A percentile compares a stretch with the other conserved stretches of the same genome.
phyloP scores from a whole-genome alignment of 2,329 filamentous ascomycete species.

The Fusarium fujikuroi region DNA sequence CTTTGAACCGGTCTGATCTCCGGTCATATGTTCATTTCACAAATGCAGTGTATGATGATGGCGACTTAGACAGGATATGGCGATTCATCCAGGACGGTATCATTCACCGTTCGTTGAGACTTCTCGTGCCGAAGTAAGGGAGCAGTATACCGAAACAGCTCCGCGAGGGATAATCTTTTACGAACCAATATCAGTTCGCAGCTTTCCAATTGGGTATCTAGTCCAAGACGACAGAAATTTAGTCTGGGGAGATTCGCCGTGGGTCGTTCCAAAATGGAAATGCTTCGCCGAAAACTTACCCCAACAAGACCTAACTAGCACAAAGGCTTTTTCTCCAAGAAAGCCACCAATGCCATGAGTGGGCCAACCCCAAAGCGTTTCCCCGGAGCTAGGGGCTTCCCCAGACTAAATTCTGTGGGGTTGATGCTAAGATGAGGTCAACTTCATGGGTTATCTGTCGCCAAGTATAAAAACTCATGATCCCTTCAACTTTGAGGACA shows the following conservation, averaged over 20 bases:
- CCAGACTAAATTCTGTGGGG: background rate
- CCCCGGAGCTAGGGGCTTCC: background rate
- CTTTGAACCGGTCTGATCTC: accelerated
- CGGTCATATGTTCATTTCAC: accelerated
- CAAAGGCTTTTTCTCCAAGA: background rate
- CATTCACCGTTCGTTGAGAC: background rate
- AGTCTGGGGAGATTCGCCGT: background rate
- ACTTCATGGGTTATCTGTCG: accelerated
- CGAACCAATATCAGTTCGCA: background rate
- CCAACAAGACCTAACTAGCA: background rate
- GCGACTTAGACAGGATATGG: background rate
- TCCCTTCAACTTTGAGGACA: accelerated
- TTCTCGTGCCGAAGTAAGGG: background rate
- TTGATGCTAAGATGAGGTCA: background rate
- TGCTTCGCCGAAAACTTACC: background rate
- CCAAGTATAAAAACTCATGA: background rate
- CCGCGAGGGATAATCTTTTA: background rate
- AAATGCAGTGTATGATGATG: background rate
- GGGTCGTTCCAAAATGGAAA: background rate
- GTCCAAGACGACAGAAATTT: background rate
- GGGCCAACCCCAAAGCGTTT: background rate
- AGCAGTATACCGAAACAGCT: background rate
- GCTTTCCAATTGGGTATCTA: background rate
- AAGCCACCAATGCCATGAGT: background rate
- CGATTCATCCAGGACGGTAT: accelerated